phyloP scores from a whole-genome alignment of 208 protist genomes.

The Wallacemonas sp. region DNA sequence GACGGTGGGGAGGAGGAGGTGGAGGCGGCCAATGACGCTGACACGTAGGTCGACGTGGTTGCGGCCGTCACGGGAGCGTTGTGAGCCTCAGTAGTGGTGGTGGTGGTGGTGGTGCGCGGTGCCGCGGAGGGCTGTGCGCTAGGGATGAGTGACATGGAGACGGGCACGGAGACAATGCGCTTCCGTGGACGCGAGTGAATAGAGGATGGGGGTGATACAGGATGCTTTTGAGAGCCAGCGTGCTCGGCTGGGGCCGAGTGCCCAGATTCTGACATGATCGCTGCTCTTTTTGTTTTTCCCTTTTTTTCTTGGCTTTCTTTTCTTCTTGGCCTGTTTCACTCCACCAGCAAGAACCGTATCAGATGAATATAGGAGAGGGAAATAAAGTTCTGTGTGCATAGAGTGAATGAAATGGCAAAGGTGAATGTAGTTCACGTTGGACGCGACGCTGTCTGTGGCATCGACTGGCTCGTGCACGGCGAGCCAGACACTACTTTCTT shows the following conservation, averaged over 20 bases:
- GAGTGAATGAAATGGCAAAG: slow-evolving; percentile 15
- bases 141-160: slow-evolving; percentile 10
- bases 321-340: neutral
- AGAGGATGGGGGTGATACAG: neutral
- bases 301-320: too few relatives aligned
- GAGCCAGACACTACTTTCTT: too few relatives aligned
- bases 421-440: too few relatives aligned
- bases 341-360: neutral
- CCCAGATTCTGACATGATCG: neutral
- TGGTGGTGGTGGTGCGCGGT: too few relatives aligned
- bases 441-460: too few relatives aligned
- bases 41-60: too few relatives aligned
- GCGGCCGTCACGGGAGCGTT: too few relatives aligned
- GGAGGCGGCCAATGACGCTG: too few relatives aligned
- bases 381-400: slow-evolving; percentile 14
- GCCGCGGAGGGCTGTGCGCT: neutral
- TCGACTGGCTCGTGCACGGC: too few relatives aligned
- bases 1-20: too few relatives aligned
- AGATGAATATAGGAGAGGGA: neutral
- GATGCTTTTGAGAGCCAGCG: neutral
- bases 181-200: neutral
- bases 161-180: slow-evolving; percentile 7
- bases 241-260: neutral
- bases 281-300: neutral
- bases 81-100: too few relatives aligned